Percentiles rank a stretch among this genome's conserved stretches.
Conservation (phyloP, 139 green algal genomes). For the Chlamydomonas schloesseri region DNA sequence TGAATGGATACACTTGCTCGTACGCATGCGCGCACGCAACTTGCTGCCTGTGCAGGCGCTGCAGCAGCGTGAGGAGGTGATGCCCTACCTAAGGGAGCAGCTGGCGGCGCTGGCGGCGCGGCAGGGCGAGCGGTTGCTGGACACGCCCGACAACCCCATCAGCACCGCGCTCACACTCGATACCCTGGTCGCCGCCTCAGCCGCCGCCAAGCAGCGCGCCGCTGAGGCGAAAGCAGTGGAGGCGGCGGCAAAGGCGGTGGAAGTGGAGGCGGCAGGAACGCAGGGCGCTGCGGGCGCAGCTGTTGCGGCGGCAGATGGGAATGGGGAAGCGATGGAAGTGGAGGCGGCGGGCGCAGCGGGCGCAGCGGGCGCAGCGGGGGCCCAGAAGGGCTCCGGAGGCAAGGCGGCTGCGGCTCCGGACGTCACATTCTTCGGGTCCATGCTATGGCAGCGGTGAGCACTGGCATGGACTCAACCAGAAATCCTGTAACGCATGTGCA, state of each 20-base stretch:
- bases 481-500: no score
- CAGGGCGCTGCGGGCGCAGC: background rate
- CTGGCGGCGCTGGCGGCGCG: slow-evolving; percentile 61
- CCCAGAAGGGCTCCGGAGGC: background rate
- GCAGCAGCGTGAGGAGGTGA: slow-evolving; percentile 77
- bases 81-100: slow-evolving; percentile 60
- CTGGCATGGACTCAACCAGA: no score
- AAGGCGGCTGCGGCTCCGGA: background rate
- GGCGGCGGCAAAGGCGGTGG: background rate
- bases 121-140: slow-evolving; percentile 80
- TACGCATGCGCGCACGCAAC: no score
- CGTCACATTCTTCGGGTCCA: slow-evolving; percentile 82
- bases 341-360: background rate
- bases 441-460: slow-evolving; percentile 84
- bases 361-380: background rate
- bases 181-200: slow-evolving; percentile 4
- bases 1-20: no score
- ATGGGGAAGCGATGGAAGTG: background rate
- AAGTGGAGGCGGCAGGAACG: background rate
- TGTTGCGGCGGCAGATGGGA: background rate
- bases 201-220: background rate
- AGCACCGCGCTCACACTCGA: slow-evolving; percentile 88
- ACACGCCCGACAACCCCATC: slow-evolving; percentile 92
- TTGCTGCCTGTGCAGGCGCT: no score
- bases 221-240: background rate